Base-by-base conservation (phyloP, 2,329 filamentous ascomycete genomes). In the Colletotrichum spaethianum region DNA sequence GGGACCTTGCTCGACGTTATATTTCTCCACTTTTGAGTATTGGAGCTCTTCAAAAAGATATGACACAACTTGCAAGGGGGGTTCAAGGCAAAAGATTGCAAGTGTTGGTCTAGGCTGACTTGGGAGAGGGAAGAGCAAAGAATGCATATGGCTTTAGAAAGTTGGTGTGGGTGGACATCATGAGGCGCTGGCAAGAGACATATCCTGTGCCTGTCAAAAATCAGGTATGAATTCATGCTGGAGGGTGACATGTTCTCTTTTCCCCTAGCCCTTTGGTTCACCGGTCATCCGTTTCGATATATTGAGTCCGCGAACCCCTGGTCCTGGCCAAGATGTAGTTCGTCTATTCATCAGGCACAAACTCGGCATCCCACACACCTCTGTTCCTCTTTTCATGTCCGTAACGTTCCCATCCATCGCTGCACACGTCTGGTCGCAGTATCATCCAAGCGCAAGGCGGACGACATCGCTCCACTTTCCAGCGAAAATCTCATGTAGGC, bases 21-120 rank as follows among this genome's bases (percentile, higher is more conserved):
- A 26, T 23, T 26, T 70, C 69, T 60, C 69, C 69, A 70, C 65
- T 48, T n/a, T 56, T 56, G 38, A 66, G 46, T 36, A 12, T 62
- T 50, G 20, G 7, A 44, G 18, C 20, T 61, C 23, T 16, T 26
- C 4, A 6, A 16, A 53, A 55, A 16, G 31, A 46, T 46, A 33
- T 36, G 11, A 18, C 12, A 61, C 9, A 33, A 36, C 20, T 26
- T 33, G 40, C 28, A 61, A 67, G 65, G 46, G 65, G 46, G 38
- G 18, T 42, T 5, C 23, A 40, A 4, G 48, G 44, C 8, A 31
- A 46, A 1, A 59, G 23, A 36, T 14, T 2, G 40, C 38, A 8
- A 23, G n/a, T 38, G 23, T 40, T 36, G 50, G 46, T 40, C 38
- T 63, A 31, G 28, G 52, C 56, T 63, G 40, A 23, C 44, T 38